These are phyloP conservation scores for Calocera cornea DNA, from an alignment of 768 basidiomycete genomes.

Conservation along the genomic window DNA sequence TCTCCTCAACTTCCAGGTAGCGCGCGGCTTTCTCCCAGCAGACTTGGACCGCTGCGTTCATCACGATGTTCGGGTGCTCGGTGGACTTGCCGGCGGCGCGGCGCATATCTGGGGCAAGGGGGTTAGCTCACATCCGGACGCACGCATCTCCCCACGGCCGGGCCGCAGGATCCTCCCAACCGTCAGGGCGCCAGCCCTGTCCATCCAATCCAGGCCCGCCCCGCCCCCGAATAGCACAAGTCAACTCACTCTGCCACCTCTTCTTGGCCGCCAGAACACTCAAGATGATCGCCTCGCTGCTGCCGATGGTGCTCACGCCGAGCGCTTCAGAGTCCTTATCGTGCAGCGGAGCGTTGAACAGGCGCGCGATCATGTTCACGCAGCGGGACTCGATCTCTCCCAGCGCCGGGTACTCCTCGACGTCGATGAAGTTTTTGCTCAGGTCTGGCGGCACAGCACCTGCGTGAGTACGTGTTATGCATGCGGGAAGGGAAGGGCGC, in stretches of 20 bases:
- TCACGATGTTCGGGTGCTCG: constrained; percentile 13
- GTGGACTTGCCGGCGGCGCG: not conserved
- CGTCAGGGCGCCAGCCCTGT: too few species aligned
- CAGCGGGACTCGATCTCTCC: constrained; percentile 17
- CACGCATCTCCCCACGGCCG: constrained; percentile 17
- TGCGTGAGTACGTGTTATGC: not conserved
- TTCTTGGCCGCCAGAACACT: constrained; percentile 21
- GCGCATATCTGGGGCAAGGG: constrained; percentile 2
- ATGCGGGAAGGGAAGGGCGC: not conserved
- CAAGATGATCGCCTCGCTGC: constrained; percentile 23
- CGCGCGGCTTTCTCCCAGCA: constrained; percentile 24
- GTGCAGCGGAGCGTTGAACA: constrained; percentile 18
- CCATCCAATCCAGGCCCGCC: too few species aligned
- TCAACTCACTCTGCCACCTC: constrained; percentile 16
- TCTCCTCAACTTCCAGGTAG: constrained; percentile 24
- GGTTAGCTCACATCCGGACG: not conserved
- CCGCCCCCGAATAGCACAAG: not conserved
- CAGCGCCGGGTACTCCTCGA: constrained; percentile 14
- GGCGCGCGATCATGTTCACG: constrained; percentile 18
- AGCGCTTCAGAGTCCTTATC: constrained; percentile 15
- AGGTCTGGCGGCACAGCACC: not conserved
- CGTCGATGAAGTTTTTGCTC: constrained; percentile 14
- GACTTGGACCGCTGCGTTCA: constrained; percentile 19
- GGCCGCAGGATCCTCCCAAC: too few species aligned
- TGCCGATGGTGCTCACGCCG: constrained; percentile 19